Evolutionary conservation across 1,139 yeast genomes (phyloP).

Genomic region (Protomyces lactucae-debilis): DNA sequence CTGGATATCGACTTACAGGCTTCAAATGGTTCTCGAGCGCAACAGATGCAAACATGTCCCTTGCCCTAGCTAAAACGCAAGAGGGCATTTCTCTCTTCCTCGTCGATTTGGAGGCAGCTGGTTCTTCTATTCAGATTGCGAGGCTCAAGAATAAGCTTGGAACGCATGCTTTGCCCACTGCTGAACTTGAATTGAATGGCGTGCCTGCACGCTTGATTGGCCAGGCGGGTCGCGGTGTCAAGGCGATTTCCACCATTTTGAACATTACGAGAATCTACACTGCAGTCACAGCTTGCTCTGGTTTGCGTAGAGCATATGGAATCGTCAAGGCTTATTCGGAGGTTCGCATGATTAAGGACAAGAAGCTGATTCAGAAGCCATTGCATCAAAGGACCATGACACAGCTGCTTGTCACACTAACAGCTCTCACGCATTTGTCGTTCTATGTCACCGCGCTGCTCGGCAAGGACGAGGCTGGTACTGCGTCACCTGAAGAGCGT

Average conservation of each 20-base stretch:
- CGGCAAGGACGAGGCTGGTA: constrained; percentile 36
- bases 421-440: background rate
- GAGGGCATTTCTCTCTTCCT: constrained; percentile 36
- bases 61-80: constrained; percentile 36
- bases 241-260: constrained; percentile 37
- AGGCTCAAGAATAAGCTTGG: constrained; percentile 39
- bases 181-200: constrained; percentile 37
- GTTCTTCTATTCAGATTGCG: constrained; percentile 34
- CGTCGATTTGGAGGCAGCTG: constrained; percentile 35
- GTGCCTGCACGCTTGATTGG: constrained; percentile 36
- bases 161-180: constrained; percentile 39
- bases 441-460: constrained; percentile 28
- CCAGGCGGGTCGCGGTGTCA: constrained; percentile 36
- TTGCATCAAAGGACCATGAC: background rate
- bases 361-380: background rate
- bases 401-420: background rate
- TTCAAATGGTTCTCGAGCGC: constrained; percentile 41
- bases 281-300: constrained; percentile 35
- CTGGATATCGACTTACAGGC: constrained; percentile 35
- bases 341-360: background rate
- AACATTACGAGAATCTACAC: constrained; percentile 38
- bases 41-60: constrained; percentile 38
- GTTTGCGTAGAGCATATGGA: constrained; percentile 36
- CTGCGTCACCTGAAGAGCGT: constrained; percentile 31
- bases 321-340: constrained; percentile 34